phyloP scores from a whole-genome alignment of 23 red algal species.

The Agarophyton chilense region DNA sequence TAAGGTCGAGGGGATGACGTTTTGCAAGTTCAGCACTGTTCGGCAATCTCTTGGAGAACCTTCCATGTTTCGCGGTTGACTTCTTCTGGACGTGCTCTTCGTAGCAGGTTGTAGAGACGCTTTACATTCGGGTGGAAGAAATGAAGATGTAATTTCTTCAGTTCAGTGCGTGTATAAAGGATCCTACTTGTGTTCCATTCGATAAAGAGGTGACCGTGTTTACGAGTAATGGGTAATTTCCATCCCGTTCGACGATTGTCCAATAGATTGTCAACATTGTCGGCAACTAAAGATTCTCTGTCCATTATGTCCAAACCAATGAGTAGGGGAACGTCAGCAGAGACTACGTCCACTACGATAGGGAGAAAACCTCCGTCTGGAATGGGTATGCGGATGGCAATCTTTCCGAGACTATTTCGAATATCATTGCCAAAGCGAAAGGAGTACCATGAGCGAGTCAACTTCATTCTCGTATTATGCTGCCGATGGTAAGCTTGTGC shows the following conservation, averaged over 20 bases:
- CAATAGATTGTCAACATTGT: constrained; percentile 29
- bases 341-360: neutral
- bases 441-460: neutral
- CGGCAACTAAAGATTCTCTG: neutral
- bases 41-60: constrained; percentile 13
- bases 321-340: neutral
- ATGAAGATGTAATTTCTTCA: neutral
- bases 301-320: neutral
- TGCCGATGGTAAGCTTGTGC: neutral
- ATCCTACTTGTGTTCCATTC: neutral
- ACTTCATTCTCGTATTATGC: neutral
- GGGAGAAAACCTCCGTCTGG: neutral
- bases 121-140: constrained; percentile 16
- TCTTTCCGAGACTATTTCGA: neutral
- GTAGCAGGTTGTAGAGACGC: constrained; percentile 5
- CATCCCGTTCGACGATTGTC: neutral
- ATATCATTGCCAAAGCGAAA: constrained; percentile 26
- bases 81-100: neutral
- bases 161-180: neutral
- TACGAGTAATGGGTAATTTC: neutral
- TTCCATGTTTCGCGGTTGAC: neutral
- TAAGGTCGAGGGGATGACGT: neutral
- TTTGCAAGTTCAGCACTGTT: neutral
- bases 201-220: neutral
- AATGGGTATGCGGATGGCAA: constrained; percentile 6